Conservation (phyloP, 2,329 filamentous ascomycete genomes). For the Dactylellina leptospora region DNA sequence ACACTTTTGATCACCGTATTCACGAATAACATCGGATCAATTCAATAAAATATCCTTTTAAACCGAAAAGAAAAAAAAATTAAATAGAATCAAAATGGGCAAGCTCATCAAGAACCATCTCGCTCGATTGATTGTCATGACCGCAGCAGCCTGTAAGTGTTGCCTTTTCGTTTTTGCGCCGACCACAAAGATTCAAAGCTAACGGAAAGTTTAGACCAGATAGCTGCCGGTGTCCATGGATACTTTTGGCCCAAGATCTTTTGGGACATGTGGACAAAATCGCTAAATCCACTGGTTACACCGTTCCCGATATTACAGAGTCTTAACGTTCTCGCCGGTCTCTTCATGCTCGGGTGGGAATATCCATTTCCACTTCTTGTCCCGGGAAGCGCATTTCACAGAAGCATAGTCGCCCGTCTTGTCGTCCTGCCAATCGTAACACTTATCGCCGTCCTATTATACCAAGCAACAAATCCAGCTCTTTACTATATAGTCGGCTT, state of each 20-base stretch:
- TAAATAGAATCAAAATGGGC: constrained; percentile 72
- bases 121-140: constrained; percentile 91
- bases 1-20: constrained; percentile 21
- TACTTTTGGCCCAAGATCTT: constrained; percentile 99
- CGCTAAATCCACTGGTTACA: constrained; percentile 83
- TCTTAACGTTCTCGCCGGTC: constrained; percentile 83
- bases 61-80: constrained; percentile 47
- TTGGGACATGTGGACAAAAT: constrained; percentile 94
- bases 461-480: constrained; percentile 90
- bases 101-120: constrained; percentile 99
- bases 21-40: background rate
- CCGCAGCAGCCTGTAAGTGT: constrained; percentile 72
- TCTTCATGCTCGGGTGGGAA: constrained; percentile 84
- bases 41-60: constrained; percentile 1
- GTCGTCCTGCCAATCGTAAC: constrained; percentile 81
- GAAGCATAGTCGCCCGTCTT: constrained; percentile 85
- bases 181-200: constrained; percentile 34
- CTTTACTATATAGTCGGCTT: constrained; percentile 90
- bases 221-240: constrained; percentile 80
- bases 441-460: constrained; percentile 78
- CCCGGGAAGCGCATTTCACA: constrained; percentile 80
- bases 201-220: constrained; percentile 72
- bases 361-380: constrained; percentile 80
- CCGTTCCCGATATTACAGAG: constrained; percentile 89
- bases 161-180: constrained; percentile 38